Base-by-base conservation (phyloP, 192 early-diverging fungal genomes). In the Kickxella alabastrina region DNA sequence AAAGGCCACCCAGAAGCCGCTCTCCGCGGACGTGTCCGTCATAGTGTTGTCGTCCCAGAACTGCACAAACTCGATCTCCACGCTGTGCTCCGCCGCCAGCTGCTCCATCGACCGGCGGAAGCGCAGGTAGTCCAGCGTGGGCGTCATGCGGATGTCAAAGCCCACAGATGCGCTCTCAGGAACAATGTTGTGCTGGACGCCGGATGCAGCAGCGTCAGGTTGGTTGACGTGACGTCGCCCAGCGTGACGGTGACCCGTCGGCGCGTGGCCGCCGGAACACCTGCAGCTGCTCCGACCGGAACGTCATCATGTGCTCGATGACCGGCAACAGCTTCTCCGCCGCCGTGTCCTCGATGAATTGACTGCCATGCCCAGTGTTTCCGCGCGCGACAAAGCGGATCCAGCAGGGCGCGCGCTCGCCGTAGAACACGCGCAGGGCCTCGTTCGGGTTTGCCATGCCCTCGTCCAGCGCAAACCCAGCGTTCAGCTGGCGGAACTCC, bases 351-450 rank as follows among this genome's bases (percentile, higher is more conserved):
- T 84, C 51, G 38, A 93, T 85, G 50, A 93, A 91, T 62, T 90
- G 87, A 47, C 82, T 85, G 40, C 88, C 92, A 55, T 94, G 92
- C 3, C 92, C 92, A 0, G 86, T 83, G 13, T 81, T 78, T 0
- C 91, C 91, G 10, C 48, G 78, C 4, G 90, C 83, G 0, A 63
- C 82, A 56, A 92, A 57, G 56, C 77, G 80, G 56, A 87, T 73
- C 89, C 90, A 94, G 89, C 92, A 94, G 21, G 83, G 80, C 41
- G 87, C 79, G 9, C 89, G 78, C 67, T 94, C 90, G 40, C 87
- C 89, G 56, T 92, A 90, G 68, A 87, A 94, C 49, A 91, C 85
- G 59, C 85, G 84, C 59, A 87, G 68, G 0, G 51, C 71, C 28
- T 81, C 47, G 14, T 72, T 83, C 17, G 86, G 83, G 31, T 81